A percentile compares a stretch with the other conserved stretches of the same genome.
These are phyloP conservation scores for Cladosporium sp. DNA, from an alignment of 2,329 filamentous ascomycete species.

Conservation along the genomic window DNA sequence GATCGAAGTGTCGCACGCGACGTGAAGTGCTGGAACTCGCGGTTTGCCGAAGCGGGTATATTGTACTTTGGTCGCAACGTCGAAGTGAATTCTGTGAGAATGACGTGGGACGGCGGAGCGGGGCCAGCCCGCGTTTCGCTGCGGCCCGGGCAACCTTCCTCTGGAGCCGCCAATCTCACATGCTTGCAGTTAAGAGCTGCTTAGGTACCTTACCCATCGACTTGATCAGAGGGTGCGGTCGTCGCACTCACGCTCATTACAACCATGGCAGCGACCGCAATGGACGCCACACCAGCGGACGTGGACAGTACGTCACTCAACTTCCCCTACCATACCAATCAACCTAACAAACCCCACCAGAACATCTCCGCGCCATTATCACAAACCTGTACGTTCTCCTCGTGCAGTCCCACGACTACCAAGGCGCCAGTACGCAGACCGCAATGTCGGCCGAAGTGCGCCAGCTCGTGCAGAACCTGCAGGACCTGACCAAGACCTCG, in stretches of 20 bases:
- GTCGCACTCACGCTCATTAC: no score
- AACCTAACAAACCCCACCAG: not conserved
- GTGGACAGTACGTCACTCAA: not conserved
- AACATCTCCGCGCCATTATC: constrained; percentile 50
- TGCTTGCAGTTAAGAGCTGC: not conserved
- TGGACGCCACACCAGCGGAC: constrained; percentile 6
- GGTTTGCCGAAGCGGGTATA: no score
- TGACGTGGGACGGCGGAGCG: not conserved
- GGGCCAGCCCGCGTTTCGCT: not conserved
- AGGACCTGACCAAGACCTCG: constrained; percentile 45
- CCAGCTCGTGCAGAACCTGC: constrained; percentile 46
- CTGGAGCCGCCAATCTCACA: not conserved
- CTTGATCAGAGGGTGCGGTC: no score
- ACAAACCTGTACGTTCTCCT: constrained; percentile 55
- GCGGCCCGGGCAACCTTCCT: not conserved
- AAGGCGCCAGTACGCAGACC: constrained; percentile 50
- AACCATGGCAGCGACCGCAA: not conserved
- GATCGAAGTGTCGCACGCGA: not conserved
- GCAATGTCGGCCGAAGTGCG: constrained; percentile 53
- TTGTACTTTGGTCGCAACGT: not conserved
- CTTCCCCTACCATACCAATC: not conserved
- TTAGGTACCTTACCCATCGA: not conserved
- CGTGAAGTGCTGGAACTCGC: not conserved
- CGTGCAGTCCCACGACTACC: constrained; percentile 55
- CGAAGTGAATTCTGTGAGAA: not conserved